Base-by-base conservation (phyloP, 2,329 filamentous ascomycete genomes). In the Grosmannia serpens region DNA sequence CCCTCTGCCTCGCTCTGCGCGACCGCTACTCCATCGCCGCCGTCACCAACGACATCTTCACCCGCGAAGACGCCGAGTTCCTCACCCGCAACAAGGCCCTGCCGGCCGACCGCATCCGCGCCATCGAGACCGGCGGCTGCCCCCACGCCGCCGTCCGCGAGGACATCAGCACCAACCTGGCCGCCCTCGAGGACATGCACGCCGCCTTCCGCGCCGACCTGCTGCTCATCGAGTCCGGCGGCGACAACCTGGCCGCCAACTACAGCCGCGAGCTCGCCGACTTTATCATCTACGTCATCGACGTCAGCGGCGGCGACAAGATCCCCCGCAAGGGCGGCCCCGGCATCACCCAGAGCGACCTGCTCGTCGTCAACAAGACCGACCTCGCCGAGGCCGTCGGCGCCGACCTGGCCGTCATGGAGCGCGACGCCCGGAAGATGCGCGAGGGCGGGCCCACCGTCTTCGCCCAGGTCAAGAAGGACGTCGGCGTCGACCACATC, bases 21-120 rank as follows among this genome's bases (percentile, higher is more conserved):
- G 79, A 85, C 55, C 77, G 82, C 58, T 91, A 89, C 81, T 90
- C 86, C 69, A 88, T 99, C 67, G 94, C 94, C 1, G 94, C 91
- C 61, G 92, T 99, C 26, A 99, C 94, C 55, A 97, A 97, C 79
- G 92, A 97, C 78, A 97, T 97, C 78, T 97, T 97, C 79, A 97
- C 92, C 26, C 87, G 88, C 64, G 94, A 99, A 75, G 94, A 99
- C 78, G 91, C 91, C 77, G 94, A 97, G 74, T 99, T 99, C 77
- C 85, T 99, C 29, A 95, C 90, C 60, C 85, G 85, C 59, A 81
- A 96, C 79, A 80, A 83, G 64, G 94, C 94, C 7, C 85, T 97
- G 0, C 87, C 91, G 0, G 81, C 91, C 6, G 73, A 81, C 31
- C 89, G 92, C 61, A 97, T 97, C 76, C 84, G 87, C 61, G 94